phyloP scores from a whole-genome alignment of 176 grass and related monocot genomes.

The Musa troglodytarum region DNA sequence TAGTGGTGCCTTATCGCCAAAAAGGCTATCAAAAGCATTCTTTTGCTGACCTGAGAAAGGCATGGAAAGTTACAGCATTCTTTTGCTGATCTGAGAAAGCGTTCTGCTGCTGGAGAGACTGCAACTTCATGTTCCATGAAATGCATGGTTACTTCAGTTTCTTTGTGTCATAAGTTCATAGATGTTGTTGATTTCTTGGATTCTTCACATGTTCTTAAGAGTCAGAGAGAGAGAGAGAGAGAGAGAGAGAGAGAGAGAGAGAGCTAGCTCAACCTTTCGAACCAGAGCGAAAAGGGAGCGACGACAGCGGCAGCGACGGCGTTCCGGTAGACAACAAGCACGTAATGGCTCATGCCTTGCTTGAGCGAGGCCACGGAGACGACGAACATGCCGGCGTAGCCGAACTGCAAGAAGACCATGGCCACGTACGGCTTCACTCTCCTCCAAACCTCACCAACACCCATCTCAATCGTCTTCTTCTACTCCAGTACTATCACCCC shows the following conservation, averaged over 20 bases:
- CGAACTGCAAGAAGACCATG: constrained; percentile 86
- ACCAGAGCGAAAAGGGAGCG: constrained; percentile 61
- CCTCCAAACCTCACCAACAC: constrained; percentile 40
- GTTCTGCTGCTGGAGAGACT: background rate
- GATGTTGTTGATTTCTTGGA: background rate
- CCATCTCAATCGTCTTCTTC: constrained; percentile 25
- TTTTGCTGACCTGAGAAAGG: background rate
- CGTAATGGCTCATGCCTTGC: constrained; percentile 87
- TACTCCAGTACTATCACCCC: too few relatives aligned
- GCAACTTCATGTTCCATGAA: background rate
- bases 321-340: constrained; percentile 90
- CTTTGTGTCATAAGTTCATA: background rate
- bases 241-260: background rate
- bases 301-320: constrained; percentile 34
- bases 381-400: constrained; percentile 60
- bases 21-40: background rate
- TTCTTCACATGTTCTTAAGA: background rate
- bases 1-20: background rate
- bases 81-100: background rate
- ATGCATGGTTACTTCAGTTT: background rate
- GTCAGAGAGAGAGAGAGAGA: background rate
- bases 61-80: background rate
- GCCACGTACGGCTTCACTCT: constrained; percentile 63
- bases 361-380: constrained; percentile 62
- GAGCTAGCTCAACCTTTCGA: constrained; percentile 42